Base-by-base conservation (phyloP, 169 alveolate genomes). In the Plasmodium falciparum region DNA sequence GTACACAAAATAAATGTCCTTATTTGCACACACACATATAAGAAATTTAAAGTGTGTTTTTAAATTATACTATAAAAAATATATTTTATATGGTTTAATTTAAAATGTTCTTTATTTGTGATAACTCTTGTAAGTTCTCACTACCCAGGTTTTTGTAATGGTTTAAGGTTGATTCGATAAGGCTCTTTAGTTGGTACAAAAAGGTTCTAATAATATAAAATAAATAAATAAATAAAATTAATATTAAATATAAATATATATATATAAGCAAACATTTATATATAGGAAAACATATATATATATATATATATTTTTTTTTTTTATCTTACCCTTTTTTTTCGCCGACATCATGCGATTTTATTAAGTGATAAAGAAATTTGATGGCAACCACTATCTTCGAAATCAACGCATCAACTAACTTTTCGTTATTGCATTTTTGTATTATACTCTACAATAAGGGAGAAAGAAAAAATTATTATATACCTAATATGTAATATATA, bases 121-220 rank as follows among this genome's bases (percentile, higher is more conserved):
- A 78, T 47, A 78, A 66, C 26, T 78, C 89, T 12, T 56, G 65
- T 78, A 78, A 15, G 29, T 78, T 70, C 59, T 78, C 50, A 22
- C 67, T 69, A 22, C 43, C 50, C 7, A 78, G 50, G 33, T 78
- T 56, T 39, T 66, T 78, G 29, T 66, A 65, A 43, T 78, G 70
- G 24, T 29, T 78, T 63, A 83, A 56, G 58, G 56, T 39, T 15
- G 91, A 69, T 45, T 83, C 91, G 22, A 83, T 67, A 54, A 83
- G 52, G 67, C 70, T 26, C 91, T 72, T 83, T 47, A 83, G 43
- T 49, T 83, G 91, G 39, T 67, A 67, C 24, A 39, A 11, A 69
- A 56, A 67, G 12, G 65, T 69, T 58, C 91, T 83, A 70, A 69
- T 43, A 15, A 39, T 15, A 52, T 20, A 58, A 54, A 80, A 56